Base-by-base conservation (phyloP, 257 asterid genomes). In the Lycium ferocissimum region DNA sequence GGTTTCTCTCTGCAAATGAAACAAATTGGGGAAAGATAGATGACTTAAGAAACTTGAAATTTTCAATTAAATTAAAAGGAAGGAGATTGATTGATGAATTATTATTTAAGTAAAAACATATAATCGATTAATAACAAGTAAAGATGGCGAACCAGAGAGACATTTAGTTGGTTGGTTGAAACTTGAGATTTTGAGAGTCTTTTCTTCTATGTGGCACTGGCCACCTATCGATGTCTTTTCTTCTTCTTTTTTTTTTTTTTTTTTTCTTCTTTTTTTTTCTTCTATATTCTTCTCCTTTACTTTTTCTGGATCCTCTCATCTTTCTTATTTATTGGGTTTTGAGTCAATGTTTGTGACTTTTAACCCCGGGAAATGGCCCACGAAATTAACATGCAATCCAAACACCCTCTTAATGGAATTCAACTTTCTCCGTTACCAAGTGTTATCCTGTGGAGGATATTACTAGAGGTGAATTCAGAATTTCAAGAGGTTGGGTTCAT, bases 1-100 rank as follows among this genome's bases (percentile, higher is more conserved):
- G 85, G 85, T 35, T 83, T 83, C 51, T 83, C 51, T 66, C 85
- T 66, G 56, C 80, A 82, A 82, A 82, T 26, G n/a, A 38, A 49
- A 72, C n/a, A n/a, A 37, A 62, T 9, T 20, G 54, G 61, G 80
- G 17, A 35, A 67, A 17, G 4, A 47, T 4, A 69, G 0, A 12
- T 75, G 6, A 45, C 47, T 47, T 18, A 1, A 63, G 45, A 45
- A 82, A 40, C 43, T 35, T 18, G 53, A 18, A 81, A 81, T 22
- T 40, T 26, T 26, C 33, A 26, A 26, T 26, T 4, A 14, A 83
- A 67, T 51, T 20, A 35, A 12, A 3, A 40, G 18, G 38, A 51
- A 33, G 47, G 2, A 26, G 26, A 76, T 76, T 51, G 11, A 3
- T 47, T 51, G 11, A 3, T 47, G n/a, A 3, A 47, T 73, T 20